Base-by-base conservation (phyloP, 345 rosid species). In the Eucalyptus pauciflora region DNA sequence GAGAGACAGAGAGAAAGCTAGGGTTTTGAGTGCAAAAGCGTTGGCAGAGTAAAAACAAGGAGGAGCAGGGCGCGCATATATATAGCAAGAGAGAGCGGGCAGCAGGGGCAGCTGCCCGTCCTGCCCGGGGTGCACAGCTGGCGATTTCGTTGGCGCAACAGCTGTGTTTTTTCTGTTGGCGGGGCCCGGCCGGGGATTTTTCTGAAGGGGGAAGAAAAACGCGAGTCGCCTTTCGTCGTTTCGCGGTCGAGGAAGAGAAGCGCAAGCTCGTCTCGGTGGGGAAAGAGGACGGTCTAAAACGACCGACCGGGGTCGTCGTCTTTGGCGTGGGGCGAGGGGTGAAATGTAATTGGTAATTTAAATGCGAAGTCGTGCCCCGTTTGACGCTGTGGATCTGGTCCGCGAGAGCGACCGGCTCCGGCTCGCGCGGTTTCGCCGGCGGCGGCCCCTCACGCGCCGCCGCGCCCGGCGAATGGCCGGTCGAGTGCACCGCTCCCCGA, bases 21-120 rank as follows among this genome's bases (percentile, higher is more conserved):
- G 64, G 58, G 49, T 56, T 86, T 50, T 0, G 6, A 3, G 80
- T 3, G 50, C 45, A 6, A 2, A 2, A n/a, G 76, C 10, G 58
- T 29, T 3, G 54, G 51, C 60, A 37, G 46, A 54, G 41, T 2
- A 20, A 29, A 56, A 52, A 8, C 10, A 52, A 41, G 37, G 51
- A 8, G 27, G 90, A 60, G 90, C 86, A 91, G 90, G 91, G 92
- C 46, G 93, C 95, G 67, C 13, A 41, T 86, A 87, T 85, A 90
- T 92, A 93, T 90, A 69, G 18, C 33, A 56, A 29, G 54, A 56
- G 51, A 20, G 86, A 22, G 37, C 8, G 81, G 81, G 81, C 80
- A 17, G 80, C 10, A 29, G 5, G 71, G 71, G 71, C 80, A 16
- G 80, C 14, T 37, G 83, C 83, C 83, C 71, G 17, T 8, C 2